Conservation (phyloP, 2,329 filamentous ascomycete genomes). For the Penicillium psychrosexuale region DNA sequence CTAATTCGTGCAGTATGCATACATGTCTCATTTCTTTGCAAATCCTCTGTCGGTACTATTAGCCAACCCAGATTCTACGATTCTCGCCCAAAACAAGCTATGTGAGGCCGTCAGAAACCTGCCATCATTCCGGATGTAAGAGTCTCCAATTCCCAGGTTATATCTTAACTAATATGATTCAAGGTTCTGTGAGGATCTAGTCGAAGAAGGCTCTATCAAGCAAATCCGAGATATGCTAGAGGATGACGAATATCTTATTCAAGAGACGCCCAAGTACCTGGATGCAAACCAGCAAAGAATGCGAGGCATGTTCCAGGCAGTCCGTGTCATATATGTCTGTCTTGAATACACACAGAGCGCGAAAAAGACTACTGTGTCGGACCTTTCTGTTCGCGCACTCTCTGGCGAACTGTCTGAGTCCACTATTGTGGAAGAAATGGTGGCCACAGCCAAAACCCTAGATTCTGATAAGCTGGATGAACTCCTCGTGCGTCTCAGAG, state of each 20-base stretch:
- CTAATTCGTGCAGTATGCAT: constrained; percentile 51
- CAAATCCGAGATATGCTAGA: constrained; percentile 49
- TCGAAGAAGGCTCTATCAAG: constrained; percentile 37
- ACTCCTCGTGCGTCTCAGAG: constrained; percentile 41
- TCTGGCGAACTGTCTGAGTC: constrained; percentile 54
- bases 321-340: constrained; percentile 28
- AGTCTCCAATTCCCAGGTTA: background rate
- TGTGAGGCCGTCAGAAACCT: constrained; percentile 57
- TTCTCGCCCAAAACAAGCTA: constrained; percentile 40
- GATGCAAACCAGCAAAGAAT: constrained; percentile 41
- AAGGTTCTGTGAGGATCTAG: constrained; percentile 42
- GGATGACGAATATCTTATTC: constrained; percentile 49
- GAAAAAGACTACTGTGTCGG: constrained; percentile 34
- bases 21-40: constrained; percentile 63
- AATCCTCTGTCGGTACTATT: constrained; percentile 56
- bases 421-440: constrained; percentile 50
- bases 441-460: constrained; percentile 52
- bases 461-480: constrained; percentile 49
- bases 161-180: constrained; percentile 14
- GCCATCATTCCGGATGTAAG: constrained; percentile 53
- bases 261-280: constrained; percentile 41
- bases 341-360: constrained; percentile 28
- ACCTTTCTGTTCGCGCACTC: constrained; percentile 43
- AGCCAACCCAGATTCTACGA: constrained; percentile 19
- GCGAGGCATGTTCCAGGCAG: constrained; percentile 33